Base-by-base conservation (phyloP, 2,329 filamentous ascomycete species). In the Penicillium sp. region DNA sequence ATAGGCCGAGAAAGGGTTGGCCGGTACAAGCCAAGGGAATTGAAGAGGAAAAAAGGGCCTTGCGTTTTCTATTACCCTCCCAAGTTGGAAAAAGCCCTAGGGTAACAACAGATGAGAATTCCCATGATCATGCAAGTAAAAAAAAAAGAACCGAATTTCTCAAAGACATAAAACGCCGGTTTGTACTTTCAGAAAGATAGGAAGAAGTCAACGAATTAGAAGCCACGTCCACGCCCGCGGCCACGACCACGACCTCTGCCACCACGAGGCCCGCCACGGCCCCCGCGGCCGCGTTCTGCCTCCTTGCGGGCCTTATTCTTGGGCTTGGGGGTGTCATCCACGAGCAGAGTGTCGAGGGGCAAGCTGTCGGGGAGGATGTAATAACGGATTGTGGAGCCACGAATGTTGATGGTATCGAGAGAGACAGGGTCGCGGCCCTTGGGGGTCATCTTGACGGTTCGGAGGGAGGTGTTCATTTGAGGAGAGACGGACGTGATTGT, bases 271-370 rank as follows among this genome's bases (percentile, higher is more conserved):
- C 79, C 79, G 39, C 81, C 73, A 25, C 80, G 75, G 48, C 79
- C 68, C 20, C 79, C 75, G 49, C 81, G 74, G 47, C 82, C 79
- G 50, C 88, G 82, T 54, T 80, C 79, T 43, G 74, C 84, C 81
- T 98, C 95, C 84, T 99, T 99, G 75, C 94, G 87, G 28, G 95
- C 94, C 88, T 99, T 99, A 82, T 99, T 99, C 90, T 98, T 98
- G 62, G 95, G 94, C 84, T 99, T 99, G 54, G 94, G 92, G 71
- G 92, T 88, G 79, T 99, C 95, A 76, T 99, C 95, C 69, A 99
- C 92, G 63, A 99, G 85, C 55, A 99, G 85, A 42, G 94, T 97
- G 78, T 99, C 95, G 66, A 99, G 86, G 41, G 94, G 94, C 71
- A 99, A 85, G 64, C 91, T 95, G 81, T 99, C 95, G 58, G 95